phyloP scores from a whole-genome alignment of 2,329 filamentous ascomycete species.

The Didymella pomorum region DNA sequence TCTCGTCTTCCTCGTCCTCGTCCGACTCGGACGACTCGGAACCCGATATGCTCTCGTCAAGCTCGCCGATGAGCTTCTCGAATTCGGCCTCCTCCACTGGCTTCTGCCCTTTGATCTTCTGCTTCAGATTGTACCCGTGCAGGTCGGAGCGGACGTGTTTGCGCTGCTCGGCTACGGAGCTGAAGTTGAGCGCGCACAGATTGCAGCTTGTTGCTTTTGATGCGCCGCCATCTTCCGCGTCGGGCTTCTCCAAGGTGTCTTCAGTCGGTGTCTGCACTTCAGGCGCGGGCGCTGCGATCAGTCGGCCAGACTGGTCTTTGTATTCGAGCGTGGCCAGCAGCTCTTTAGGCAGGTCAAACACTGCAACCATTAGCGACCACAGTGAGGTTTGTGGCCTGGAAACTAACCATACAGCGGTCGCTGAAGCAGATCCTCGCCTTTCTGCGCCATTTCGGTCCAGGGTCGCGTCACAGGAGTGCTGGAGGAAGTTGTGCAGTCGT shows the following conservation, averaged over 20 bases:
- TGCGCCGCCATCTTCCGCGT: constrained; percentile 51
- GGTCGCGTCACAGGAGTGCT: background rate
- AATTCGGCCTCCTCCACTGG: constrained; percentile 84
- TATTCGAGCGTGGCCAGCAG: constrained; percentile 73
- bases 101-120: constrained; percentile 77
- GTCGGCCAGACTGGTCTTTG: constrained; percentile 52
- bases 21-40: constrained; percentile 78
- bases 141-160: constrained; percentile 88
- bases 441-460: constrained; percentile 38
- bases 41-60: constrained; percentile 92
- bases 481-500: background rate
- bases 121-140: constrained; percentile 93
- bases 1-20: constrained; percentile 71
- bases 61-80: constrained; percentile 80
- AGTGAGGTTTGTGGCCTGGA: background rate
- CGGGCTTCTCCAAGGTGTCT: constrained; percentile 50
- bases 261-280: constrained; percentile 14
- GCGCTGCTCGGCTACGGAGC: constrained; percentile 79
- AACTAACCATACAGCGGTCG: constrained; percentile 50
- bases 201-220: constrained; percentile 76
- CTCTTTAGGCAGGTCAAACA: constrained; percentile 82
- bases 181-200: constrained; percentile 77
- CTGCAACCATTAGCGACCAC: constrained; percentile 54
- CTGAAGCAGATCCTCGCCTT: constrained; percentile 44
- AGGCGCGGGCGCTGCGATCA: constrained; percentile 27